Base-by-base conservation (phyloP, 2,329 filamentous ascomycete species). In the Xylaria hypoxylon region DNA sequence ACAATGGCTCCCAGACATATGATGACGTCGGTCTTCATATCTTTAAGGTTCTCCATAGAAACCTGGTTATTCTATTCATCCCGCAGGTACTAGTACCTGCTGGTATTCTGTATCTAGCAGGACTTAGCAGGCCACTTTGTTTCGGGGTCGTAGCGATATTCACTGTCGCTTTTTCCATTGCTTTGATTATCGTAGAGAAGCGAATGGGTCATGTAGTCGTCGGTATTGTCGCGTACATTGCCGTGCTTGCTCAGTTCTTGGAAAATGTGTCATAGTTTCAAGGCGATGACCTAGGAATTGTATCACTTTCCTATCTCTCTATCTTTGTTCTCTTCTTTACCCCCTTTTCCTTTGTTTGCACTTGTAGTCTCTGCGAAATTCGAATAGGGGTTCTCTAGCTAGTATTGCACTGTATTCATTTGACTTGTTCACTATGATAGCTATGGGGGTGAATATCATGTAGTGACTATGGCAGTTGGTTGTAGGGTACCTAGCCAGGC, bases 191-290 rank as follows among this genome's bases (percentile, higher is more conserved):
- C 15, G 56, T 72, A 45, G 69, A 73, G 42, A 7, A 56, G 2
- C 68, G 64, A 5, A 64, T 65, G 4, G 59, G 55, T 1, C 64
- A 61, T 24, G 50, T 68, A 2, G 60, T 71, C 2, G 62, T 73
- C 10, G 68, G 68, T 10, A 17, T 70, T 10, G 26, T 62, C 5
- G 70, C 72, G 11, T 73, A 67, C 51, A 64, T 67, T 26, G 71
- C 71, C 1, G 66, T 73, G 19, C 67, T 71, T 10, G 64, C 59
- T 26, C 52, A 55, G 19, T 51, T 64, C n/a, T 44, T 67, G 38
- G 53, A 19, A 17, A 67, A 48, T 22, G 24, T 59, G 22, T 44
- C 59, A 40, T 45, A 64, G 50, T 15, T 2, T 38, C 10, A 15
- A 35, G n/a, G 24, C 24, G 8, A 35, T 19, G 5, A 22, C 2